Percentiles rank a stretch among this genome's conserved stretches.
Conservation (phyloP, 352 stramenopile genomes). For the Thraustotheca clavata region DNA sequence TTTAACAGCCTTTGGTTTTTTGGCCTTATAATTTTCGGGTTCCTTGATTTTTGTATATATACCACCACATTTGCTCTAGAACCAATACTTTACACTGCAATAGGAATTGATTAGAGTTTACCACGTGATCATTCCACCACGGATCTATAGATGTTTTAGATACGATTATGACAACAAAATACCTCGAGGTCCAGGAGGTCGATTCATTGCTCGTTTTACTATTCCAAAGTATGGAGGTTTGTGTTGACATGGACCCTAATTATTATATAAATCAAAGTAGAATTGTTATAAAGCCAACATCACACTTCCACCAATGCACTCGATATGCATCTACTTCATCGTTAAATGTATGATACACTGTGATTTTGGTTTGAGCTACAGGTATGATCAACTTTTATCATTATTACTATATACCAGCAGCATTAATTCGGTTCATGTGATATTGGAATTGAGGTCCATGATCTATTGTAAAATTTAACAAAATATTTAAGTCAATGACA, state of each 20-base stretch:
- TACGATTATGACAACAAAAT: not conserved
- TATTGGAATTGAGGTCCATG: slow-evolving; percentile 75
- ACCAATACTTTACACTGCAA: not conserved
- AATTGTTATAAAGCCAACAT: slow-evolving; percentile 30
- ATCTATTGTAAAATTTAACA: slow-evolving; percentile 25
- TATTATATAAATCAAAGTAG: not conserved
- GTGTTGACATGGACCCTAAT: slow-evolving; percentile 50
- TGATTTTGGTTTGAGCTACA: slow-evolving; percentile 54
- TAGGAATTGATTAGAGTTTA: slow-evolving; percentile 16
- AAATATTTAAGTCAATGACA: not conserved
- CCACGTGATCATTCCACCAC: slow-evolving; percentile 63
- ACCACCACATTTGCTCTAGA: slow-evolving; percentile 53
- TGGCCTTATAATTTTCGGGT: not conserved
- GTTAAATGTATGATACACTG: slow-evolving; percentile 85
- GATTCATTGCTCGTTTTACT: slow-evolving; percentile 85
- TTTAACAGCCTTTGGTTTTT: slow-evolving; percentile 14
- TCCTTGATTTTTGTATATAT: slow-evolving; percentile 31
- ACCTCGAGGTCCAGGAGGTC: slow-evolving; percentile 46
- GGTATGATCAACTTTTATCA: not conserved
- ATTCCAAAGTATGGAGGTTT: slow-evolving; percentile 65
- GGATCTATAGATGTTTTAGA: slow-evolving; percentile 28
- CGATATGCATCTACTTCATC: slow-evolving; percentile 83
- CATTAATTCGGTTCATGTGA: slow-evolving; percentile 77
- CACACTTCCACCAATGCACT: slow-evolving; percentile 80
- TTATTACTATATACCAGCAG: slow-evolving; percentile 25